Conservation (phyloP, 345 rosid genomes). For the Syzygium aqueum region DNA sequence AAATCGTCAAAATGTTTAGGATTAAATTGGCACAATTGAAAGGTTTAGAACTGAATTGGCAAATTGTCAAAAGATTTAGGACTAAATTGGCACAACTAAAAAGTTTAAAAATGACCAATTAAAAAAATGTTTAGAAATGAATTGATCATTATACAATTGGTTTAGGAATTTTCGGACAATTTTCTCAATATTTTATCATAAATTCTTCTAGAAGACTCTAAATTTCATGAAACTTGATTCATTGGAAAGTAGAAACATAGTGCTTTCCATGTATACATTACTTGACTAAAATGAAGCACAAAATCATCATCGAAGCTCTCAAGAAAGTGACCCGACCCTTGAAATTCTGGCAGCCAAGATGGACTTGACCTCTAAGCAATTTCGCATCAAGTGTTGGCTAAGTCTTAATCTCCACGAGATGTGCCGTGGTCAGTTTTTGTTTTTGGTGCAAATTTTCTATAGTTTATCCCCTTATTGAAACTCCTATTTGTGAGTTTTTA, state of each 20-base stretch:
- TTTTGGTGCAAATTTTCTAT: no score
- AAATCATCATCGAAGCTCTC: accelerated
- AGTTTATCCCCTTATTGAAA: not conserved
- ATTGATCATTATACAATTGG: accelerated
- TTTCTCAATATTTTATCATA: accelerated
- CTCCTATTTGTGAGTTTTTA: not conserved
- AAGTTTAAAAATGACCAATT: accelerated
- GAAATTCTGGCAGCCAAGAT: no score
- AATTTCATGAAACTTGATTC: not conserved
- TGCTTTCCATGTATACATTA: not conserved
- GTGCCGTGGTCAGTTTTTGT: no score
- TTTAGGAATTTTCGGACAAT: no score
- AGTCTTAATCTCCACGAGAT: no score
- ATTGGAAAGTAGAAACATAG: not conserved
- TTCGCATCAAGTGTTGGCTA: no score
- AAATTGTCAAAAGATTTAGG: accelerated
- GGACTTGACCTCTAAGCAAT: no score
- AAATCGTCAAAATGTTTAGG: accelerated
- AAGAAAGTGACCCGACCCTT: no score
- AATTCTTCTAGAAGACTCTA: not conserved
- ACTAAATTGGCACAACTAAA: accelerated
- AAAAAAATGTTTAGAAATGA: accelerated
- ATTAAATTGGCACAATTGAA: accelerated
- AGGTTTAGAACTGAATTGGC: accelerated
- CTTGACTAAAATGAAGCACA: not conserved